phyloP scores from a whole-genome alignment of 768 basidiomycete genomes.

The Termitomyces bulborhizus region DNA sequence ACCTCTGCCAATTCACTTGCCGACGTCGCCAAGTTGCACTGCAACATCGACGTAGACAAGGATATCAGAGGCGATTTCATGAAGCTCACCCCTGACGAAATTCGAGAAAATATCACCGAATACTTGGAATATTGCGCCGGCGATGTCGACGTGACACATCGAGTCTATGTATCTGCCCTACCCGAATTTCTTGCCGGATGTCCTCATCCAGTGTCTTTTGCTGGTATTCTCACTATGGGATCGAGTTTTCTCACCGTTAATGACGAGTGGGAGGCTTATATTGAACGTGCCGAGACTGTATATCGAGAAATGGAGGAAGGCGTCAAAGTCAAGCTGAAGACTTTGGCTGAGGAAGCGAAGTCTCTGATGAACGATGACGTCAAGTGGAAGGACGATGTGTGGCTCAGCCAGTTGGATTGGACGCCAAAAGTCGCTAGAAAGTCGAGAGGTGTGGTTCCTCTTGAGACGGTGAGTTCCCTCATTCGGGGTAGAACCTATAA shows the following conservation, averaged over 20 bases:
- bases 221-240: slow-evolving; percentile 88
- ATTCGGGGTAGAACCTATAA: background rate
- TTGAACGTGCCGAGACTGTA: slow-evolving; percentile 68
- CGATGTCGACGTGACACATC: slow-evolving; percentile 83
- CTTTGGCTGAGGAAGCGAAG: slow-evolving; percentile 65
- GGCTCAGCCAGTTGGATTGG: slow-evolving; percentile 94
- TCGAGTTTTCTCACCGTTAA: slow-evolving; percentile 89
- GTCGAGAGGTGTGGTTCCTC: slow-evolving; percentile 50
- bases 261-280: slow-evolving; percentile 80
- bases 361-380: slow-evolving; percentile 38
- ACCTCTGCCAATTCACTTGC: slow-evolving; percentile 89
- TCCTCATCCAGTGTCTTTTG: slow-evolving; percentile 90
- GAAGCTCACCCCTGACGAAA: slow-evolving; percentile 56
- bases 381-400: slow-evolving; percentile 67
- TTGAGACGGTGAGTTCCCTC: slow-evolving; percentile 17
- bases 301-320: slow-evolving; percentile 70
- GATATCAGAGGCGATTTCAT: slow-evolving; percentile 72
- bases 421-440: slow-evolving; percentile 75
- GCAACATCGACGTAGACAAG: slow-evolving; percentile 76
- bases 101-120: slow-evolving; percentile 58
- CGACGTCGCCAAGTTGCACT: slow-evolving; percentile 90
- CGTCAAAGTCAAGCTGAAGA: slow-evolving; percentile 65
- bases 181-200: slow-evolving; percentile 80
- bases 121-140: slow-evolving; percentile 82
- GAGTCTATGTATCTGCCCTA: slow-evolving; percentile 69